Conservation (phyloP, 225 moss, liverwort and hornwort genomes). For the Polytrichum formosum region DNA sequence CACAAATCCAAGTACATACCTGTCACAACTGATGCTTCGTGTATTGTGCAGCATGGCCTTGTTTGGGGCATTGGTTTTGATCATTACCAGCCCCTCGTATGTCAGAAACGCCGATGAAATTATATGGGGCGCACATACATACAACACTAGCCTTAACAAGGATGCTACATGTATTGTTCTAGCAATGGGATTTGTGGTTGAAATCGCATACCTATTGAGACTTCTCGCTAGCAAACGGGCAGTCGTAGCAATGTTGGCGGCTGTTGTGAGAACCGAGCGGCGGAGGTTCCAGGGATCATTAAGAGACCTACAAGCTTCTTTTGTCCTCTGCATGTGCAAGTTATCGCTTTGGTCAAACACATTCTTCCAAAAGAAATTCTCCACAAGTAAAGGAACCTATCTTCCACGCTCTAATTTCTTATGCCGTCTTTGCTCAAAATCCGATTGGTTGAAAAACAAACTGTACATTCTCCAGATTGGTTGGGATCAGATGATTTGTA, state of each 20-base stretch:
- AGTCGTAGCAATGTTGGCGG: slow-evolving; percentile 12
- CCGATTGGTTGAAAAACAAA: background rate
- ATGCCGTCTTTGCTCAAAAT: background rate
- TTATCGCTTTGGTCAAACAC: background rate
- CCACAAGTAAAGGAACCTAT: slow-evolving; percentile 1
- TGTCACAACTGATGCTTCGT: background rate
- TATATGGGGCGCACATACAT: background rate
- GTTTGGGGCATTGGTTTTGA: slow-evolving; percentile 3
- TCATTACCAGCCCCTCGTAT: background rate
- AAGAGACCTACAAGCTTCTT: background rate
- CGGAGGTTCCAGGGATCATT: background rate
- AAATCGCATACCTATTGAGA: slow-evolving; percentile 9
- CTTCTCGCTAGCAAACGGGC: slow-evolving; percentile 6
- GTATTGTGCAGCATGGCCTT: slow-evolving; percentile 6
- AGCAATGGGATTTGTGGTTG: background rate
- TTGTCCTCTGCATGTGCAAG: slow-evolving; percentile 5
- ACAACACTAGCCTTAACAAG: slow-evolving; percentile 1
- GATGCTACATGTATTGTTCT: slow-evolving; percentile 8
- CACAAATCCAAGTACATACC: background rate
- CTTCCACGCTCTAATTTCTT: background rate
- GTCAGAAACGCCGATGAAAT: background rate
- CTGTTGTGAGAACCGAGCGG: slow-evolving; percentile 12
- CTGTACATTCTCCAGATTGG: background rate
- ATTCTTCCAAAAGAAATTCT: slow-evolving; percentile 1
- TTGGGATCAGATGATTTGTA: slow-evolving; percentile 11